Conservation (phyloP, 2,329 filamentous ascomycete species). For the Sporothrix inflata region DNA sequence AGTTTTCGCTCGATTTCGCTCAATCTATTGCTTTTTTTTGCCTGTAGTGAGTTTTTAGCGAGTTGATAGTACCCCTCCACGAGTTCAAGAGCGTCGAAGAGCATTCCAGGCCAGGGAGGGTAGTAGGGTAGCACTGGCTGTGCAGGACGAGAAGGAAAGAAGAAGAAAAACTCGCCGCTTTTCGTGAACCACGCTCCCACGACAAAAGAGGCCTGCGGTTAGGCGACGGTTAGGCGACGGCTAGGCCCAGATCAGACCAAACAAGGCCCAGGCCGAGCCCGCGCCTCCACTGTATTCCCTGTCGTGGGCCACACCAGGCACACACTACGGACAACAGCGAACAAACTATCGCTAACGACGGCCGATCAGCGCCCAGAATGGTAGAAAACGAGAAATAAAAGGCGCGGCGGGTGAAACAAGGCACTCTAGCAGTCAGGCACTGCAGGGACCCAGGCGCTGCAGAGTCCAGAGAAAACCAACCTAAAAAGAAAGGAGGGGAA, state of each 20-base stretch:
- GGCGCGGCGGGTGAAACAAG: slow-evolving; percentile 18
- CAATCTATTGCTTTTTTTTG: slow-evolving; percentile 3
- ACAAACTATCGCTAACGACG: background rate
- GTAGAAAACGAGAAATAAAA: background rate
- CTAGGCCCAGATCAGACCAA: background rate
- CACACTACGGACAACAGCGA: background rate
- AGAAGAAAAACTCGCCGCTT: background rate
- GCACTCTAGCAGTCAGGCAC: background rate
- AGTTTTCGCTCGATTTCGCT: background rate
- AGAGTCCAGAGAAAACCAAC: background rate
- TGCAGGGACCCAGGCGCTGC: background rate
- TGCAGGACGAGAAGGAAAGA: background rate
- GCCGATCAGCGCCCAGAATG: background rate
- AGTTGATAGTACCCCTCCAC: background rate
- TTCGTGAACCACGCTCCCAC: background rate
- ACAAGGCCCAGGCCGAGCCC: background rate
- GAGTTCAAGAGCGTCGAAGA: background rate
- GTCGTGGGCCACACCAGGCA: background rate
- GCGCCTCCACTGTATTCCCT: slow-evolving; percentile 7
- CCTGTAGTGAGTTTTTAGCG: background rate
- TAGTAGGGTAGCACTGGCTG: background rate
- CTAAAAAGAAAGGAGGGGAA: background rate
- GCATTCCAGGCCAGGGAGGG: background rate
- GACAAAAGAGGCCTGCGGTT: background rate
- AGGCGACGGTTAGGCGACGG: background rate